A percentile compares a stretch with the other conserved stretches of the same genome.
Evolutionary conservation across 768 basidiomycete genomes (phyloP).

Genomic region (Nidularia pulvinata): DNA sequence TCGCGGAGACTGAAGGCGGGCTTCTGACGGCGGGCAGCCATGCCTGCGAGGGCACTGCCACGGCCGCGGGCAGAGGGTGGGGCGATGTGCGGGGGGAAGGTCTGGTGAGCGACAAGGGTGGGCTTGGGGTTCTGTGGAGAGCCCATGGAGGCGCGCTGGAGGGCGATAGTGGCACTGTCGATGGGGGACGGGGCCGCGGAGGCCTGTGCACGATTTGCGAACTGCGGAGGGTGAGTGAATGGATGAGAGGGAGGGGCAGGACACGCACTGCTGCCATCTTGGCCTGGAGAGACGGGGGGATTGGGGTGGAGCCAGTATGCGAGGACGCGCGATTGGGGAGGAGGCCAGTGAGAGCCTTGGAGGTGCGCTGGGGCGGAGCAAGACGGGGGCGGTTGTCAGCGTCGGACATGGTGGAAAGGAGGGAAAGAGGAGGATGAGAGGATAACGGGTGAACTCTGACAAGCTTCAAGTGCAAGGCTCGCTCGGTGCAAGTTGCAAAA

Average conservation of each 20-base stretch:
- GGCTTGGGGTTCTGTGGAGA: conserved; percentile 10
- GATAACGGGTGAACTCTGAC: background rate
- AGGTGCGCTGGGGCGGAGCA: conserved; percentile 2
- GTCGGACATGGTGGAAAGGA: conserved; percentile 17
- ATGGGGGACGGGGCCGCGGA: conserved; percentile 12
- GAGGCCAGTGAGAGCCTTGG: conserved; percentile 36
- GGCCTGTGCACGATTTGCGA: conserved; percentile 34
- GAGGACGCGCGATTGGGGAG: conserved; percentile 26
- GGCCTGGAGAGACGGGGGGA: conserved; percentile 88
- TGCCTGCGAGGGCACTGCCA: conserved; percentile 19
- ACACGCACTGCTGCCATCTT: conserved; percentile 85
- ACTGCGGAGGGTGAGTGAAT: conserved; percentile 11
- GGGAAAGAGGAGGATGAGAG: conserved; percentile 10
- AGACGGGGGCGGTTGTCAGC: conserved; percentile 10
- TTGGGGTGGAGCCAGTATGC: conserved; percentile 50
- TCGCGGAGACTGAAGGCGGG: conserved; percentile 65
- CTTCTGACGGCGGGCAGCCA: conserved; percentile 45
- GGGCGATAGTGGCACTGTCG: conserved; percentile 37
- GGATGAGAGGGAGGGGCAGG: background rate
- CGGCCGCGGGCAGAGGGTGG: conserved; percentile 13
- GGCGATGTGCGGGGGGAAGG: conserved; percentile 14
- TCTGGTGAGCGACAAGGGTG: conserved; percentile 9
- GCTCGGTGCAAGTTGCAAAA: background rate
- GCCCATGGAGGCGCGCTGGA: conserved; percentile 29
- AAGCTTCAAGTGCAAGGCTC: background rate